Base-by-base conservation (phyloP, 2,329 filamentous ascomycete genomes). In the Calonectria fujianensis region DNA sequence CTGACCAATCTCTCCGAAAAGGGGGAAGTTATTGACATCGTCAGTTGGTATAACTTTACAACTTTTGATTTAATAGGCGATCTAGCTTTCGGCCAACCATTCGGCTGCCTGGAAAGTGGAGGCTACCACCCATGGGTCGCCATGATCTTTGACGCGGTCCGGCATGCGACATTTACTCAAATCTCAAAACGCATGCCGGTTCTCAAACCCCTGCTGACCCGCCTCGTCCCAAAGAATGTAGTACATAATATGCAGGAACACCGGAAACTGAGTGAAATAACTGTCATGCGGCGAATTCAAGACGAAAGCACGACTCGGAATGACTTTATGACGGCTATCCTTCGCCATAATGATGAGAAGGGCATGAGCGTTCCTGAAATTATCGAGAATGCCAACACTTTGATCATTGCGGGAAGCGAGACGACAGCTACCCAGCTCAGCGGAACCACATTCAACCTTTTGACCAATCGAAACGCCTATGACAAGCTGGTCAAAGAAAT, bases 61-160 rank as follows among this genome's bases (percentile, higher is more conserved):
- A 61, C 57, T 10, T 61, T 61, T 61, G 57, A 61, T 24, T 27
- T 61, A n/a, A 61, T 61, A 10, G 57, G 57, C 16, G 57, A 61
- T 61, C 24, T 61, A 24, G 57, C 57, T 8, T 61, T 61, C 35
- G 57, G 57, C 5, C 57, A 61, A 24, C 57, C 57, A 39, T 61
- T 61, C 16, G 57, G 57, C n/a, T 61, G 57, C 6, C 57, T 61
- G 16, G 57, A 61, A 20, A 61, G 57, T 8, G 57, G 57, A 39
- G 57, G 57, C 8, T 61, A 61, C n/a, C 57, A 61, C 14, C 57
- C 57, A 41, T 61, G 57, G 57, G 35, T 61, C 8, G n/a, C 57
- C n/a, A 61, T 61, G 57, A 16, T 61, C 11, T 61, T 61, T 11
- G 35, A 39, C 35, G 1, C 35, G 11, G 11, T 61, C n/a, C 57